Evolutionary conservation across 495 filamentous ascomycete species (phyloP).

Genomic region (Aspergillus homomorphus): DNA sequence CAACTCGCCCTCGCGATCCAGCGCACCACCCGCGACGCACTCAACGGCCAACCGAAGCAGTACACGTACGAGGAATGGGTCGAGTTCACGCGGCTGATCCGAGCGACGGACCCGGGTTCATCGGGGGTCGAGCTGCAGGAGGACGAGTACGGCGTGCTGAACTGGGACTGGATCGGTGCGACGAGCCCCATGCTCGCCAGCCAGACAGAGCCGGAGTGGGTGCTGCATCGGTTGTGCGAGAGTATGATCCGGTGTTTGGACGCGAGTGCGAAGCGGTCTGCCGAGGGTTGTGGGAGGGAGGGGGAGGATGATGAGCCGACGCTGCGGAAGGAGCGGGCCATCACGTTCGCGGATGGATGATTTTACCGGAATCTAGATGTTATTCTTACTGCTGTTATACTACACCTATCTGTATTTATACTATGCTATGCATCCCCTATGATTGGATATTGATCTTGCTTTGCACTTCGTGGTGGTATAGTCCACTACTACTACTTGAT

Average conservation of each 20-base stretch:
- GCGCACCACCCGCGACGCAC: constrained; percentile 45
- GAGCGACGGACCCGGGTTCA: constrained; percentile 46
- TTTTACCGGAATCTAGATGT: background rate
- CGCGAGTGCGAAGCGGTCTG: constrained; percentile 24
- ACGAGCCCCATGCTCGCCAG: constrained; percentile 58
- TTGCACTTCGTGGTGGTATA: no score
- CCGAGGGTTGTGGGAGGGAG: background rate
- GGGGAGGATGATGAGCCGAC: constrained; percentile 22
- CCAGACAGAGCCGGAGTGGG: constrained; percentile 57
- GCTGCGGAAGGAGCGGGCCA: constrained; percentile 28
- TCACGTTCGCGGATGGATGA: constrained; percentile 9
- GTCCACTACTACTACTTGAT: no score
- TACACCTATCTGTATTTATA: background rate
- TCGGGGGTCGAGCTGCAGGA: constrained; percentile 35
- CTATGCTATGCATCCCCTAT: no score
- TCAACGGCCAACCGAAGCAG: constrained; percentile 34
- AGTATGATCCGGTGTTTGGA: constrained; percentile 54
- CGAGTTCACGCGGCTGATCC: constrained; percentile 57
- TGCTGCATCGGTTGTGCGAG: constrained; percentile 58
- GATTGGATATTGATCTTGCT: no score
- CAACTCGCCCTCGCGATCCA: constrained; percentile 55
- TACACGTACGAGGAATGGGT: constrained; percentile 67
- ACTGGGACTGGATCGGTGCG: constrained; percentile 69
- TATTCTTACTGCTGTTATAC: background rate
- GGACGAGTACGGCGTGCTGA: constrained; percentile 54